Evolutionary conservation across 1,284 basidiomycete species (phyloP).

Genomic region (Cutaneotrichosporon cavernicola): DNA sequence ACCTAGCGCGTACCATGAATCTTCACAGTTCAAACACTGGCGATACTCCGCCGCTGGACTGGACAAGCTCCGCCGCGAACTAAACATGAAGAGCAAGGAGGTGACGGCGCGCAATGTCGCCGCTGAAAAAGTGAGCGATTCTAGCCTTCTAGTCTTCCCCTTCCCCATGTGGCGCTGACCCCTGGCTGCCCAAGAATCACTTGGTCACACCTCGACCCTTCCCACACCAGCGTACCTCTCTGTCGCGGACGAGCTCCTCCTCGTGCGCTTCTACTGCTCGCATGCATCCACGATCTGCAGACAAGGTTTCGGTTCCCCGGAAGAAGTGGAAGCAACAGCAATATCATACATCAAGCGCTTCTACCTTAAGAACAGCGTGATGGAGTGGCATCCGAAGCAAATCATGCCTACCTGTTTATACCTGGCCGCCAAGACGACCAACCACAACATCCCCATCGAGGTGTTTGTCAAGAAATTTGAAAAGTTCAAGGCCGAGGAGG

Average conservation of each 20-base stretch:
- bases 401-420: conserved; percentile 97
- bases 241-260: conserved; percentile 78
- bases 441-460: conserved; percentile 83
- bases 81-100: conserved; percentile 72
- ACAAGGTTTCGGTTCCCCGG: conserved; percentile 75
- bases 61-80: conserved; percentile 59
- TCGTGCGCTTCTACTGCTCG: conserved; percentile 84
- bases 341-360: conserved; percentile 92
- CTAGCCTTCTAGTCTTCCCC: no score
- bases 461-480: conserved; percentile 76
- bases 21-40: conserved; percentile 86
- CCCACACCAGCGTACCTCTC: conserved; percentile 62
- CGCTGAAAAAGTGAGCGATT: conserved; percentile 65
- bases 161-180: conserved; percentile 1
- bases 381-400: conserved; percentile 99
- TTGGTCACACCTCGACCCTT: conserved; percentile 12
- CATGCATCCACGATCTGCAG: conserved; percentile 83
- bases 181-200: conserved; percentile 18
- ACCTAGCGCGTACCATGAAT: conserved; percentile 66
- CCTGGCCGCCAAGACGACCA: conserved; percentile 94
- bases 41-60: conserved; percentile 72
- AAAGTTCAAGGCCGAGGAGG: conserved; percentile 72
- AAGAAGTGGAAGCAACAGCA: conserved; percentile 89
- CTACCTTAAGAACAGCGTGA: conserved; percentile 95
- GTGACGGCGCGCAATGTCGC: conserved; percentile 74